Percentiles rank a stretch among this genome's conserved stretches.
These are phyloP conservation scores for Leccinum proliferum DNA, from an alignment of 1,284 basidiomycete species.

Conservation along the genomic window DNA sequence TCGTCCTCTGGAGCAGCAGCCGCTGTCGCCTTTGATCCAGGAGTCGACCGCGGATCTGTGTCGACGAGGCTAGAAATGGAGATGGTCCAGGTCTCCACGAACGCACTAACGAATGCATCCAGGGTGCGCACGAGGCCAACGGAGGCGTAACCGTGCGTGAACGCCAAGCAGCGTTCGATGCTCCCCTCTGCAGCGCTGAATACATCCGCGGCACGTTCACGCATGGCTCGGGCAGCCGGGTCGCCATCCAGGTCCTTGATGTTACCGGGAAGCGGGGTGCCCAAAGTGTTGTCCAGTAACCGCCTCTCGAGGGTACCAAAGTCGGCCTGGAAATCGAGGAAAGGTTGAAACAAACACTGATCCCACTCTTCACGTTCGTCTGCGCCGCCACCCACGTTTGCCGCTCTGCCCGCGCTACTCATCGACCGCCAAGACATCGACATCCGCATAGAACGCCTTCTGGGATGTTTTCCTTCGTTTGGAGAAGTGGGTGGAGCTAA, in stretches of 20 bases:
- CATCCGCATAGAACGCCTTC: conserved; percentile 61
- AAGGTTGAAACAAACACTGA: conserved; percentile 85
- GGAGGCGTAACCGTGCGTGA: conserved; percentile 86
- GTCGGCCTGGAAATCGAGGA: conserved; percentile 82
- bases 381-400: conserved; percentile 4
- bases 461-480: conserved; percentile 24
- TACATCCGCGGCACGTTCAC: conserved; percentile 67
- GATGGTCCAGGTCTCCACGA: conserved; percentile 60
- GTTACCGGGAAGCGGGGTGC: too few species aligned
- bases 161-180: conserved; percentile 62
- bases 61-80: conserved; percentile 40
- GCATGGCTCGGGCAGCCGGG: conserved; percentile 60
- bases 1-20: conserved; percentile 33
- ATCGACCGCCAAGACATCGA: conserved; percentile 64
- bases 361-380: conserved; percentile 74
- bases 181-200: conserved; percentile 79
- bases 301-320: conserved; percentile 67
- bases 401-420: conserved; percentile 16
- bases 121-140: conserved; percentile 68
- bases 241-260: conserved; percentile 40
- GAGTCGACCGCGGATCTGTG: conserved; percentile 12
- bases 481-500: conserved; percentile 15
- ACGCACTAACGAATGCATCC: conserved; percentile 60
- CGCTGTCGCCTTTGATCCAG: conserved; percentile 21
- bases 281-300: too few species aligned